Base-by-base conservation (phyloP, 2,329 filamentous ascomycete species). In the Diaporthe ampelina region DNA sequence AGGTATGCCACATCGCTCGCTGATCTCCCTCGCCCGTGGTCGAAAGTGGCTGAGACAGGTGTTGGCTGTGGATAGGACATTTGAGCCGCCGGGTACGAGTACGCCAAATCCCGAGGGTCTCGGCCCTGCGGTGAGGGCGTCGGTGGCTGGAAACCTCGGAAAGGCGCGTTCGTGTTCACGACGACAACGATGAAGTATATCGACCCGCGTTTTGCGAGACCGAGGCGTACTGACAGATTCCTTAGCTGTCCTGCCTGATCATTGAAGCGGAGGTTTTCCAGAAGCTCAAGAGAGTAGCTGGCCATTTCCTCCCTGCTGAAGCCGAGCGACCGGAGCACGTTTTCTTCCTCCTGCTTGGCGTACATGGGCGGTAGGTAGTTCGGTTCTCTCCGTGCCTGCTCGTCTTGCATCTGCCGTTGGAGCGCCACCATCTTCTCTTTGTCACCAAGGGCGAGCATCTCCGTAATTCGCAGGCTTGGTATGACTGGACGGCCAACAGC, bases 321-420 rank as follows among this genome's bases (percentile, higher is more conserved):
- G 0, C 88, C 87, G 19, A 92, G 84, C 1, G 84, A 83, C 73
- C 89, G 87, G 43, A 92, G 88, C 21, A 90, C 86, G 35, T 87
- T 84, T 32, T 90, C 87, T 68, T 90, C 87, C 73, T 89, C 87
- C 63, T 86, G 83, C 76, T 87, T 87, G 50, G 85, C 86, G 75
- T 90, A 87, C n/a, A 92, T 92, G 1, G 91, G 91, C 5, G 91
- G 91, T 26, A 92, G 84, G 79, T 92, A 92, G 59, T 90, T 90
- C 24, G 91, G 90, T 40, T 91, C 89, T 72, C 86, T 89, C 77
- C 86, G 84, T 43, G 85, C 83, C 75, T 91, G 90, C 77, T 93
- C 91, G 21, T 88, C 87, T 70, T 90, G 86, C 61, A 93, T 84
- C 68, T 86, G 84, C 63, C 84, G 85, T 77, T 89, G 88, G 58